A percentile compares a stretch with the other conserved stretches of the same genome.
phyloP scores from a whole-genome alignment of 495 filamentous ascomycete genomes.

The Sabuloglossum arenarium region DNA sequence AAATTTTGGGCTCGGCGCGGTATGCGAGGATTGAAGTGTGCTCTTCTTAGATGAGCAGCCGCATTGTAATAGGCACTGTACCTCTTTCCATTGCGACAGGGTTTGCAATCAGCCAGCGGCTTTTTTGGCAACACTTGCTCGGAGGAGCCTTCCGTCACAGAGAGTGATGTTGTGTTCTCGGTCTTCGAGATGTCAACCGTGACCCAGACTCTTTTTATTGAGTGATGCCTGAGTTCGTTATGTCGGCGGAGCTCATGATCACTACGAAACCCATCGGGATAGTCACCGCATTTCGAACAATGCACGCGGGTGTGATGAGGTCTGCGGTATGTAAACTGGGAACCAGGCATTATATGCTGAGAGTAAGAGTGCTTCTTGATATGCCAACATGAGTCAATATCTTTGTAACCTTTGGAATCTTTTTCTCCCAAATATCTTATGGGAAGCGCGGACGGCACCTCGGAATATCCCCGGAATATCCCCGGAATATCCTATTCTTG shows the following conservation, averaged over 20 bases:
- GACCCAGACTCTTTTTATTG: slow-evolving; percentile 56
- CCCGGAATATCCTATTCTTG: too few relatives aligned
- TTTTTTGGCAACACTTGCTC: slow-evolving; percentile 14
- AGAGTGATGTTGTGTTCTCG: neutral
- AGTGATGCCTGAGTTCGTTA: slow-evolving; percentile 54
- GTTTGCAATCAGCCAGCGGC: slow-evolving; percentile 71
- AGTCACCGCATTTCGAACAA: slow-evolving; percentile 52
- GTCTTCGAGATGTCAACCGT: slow-evolving; percentile 36
- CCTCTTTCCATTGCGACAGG: slow-evolving; percentile 52
- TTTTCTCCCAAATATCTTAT: too few relatives aligned
- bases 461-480: too few relatives aligned
- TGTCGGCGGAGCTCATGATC: slow-evolving; percentile 87
- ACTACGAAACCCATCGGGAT: slow-evolving; percentile 75
- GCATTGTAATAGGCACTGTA: slow-evolving; percentile 94
- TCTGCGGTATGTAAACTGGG: slow-evolving; percentile 55
- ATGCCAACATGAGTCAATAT: too few relatives aligned
- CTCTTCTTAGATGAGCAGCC: slow-evolving; percentile 71
- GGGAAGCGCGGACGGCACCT: too few relatives aligned
- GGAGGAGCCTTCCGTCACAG: neutral
- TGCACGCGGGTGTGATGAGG: slow-evolving; percentile 56
- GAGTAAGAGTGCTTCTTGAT: too few relatives aligned
- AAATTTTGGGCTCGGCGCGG: slow-evolving; percentile 12
- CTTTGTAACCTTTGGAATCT: too few relatives aligned
- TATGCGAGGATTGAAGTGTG: slow-evolving; percentile 52
- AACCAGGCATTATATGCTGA: too few relatives aligned